phyloP scores from a whole-genome alignment of 2,329 filamentous ascomycete species.

The Didymella glomerata region DNA sequence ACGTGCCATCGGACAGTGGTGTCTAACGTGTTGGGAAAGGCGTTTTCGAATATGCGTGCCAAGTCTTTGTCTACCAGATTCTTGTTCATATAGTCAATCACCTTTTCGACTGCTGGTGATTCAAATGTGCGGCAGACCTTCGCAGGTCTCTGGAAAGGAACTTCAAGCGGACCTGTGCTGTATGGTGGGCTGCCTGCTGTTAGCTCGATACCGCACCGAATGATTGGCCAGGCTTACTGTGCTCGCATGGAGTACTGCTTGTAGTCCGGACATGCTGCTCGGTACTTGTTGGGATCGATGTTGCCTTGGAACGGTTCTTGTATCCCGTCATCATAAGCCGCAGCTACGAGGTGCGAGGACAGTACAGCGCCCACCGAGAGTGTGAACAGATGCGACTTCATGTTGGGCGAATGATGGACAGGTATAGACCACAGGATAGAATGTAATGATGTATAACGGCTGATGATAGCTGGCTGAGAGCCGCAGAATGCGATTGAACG shows the following conservation, averaged over 20 bases:
- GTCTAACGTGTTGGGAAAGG: constrained; percentile 90
- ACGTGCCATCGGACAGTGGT: constrained; percentile 90
- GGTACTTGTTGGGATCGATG: constrained; percentile 48
- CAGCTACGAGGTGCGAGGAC: constrained; percentile 18
- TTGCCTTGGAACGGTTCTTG: constrained; percentile 43
- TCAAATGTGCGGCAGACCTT: constrained; percentile 86
- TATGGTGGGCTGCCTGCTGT: constrained; percentile 69
- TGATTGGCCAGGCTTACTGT: constrained; percentile 60
- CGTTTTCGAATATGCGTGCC: constrained; percentile 91
- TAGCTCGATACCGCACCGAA: background rate
- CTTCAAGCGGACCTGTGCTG: constrained; percentile 77
- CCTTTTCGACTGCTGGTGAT: constrained; percentile 84
- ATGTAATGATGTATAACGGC: background rate
- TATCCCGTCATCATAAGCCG: constrained; percentile 22
- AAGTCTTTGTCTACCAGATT: constrained; percentile 86
- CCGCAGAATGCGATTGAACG: constrained; percentile 3
- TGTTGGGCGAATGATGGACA: constrained; percentile 3
- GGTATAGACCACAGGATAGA: background rate
- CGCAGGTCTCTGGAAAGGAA: constrained; percentile 88
- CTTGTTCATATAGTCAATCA: constrained; percentile 82
- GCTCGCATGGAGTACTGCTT: constrained; percentile 64
- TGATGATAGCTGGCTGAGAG: constrained; percentile 1
- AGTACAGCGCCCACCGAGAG: constrained; percentile 27
- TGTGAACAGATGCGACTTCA: constrained; percentile 26
- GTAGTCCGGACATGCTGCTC: constrained; percentile 71